These are phyloP conservation scores for Conticribra guillardii DNA, from an alignment of 108 stramenopile species.

Conservation along the genomic window DNA sequence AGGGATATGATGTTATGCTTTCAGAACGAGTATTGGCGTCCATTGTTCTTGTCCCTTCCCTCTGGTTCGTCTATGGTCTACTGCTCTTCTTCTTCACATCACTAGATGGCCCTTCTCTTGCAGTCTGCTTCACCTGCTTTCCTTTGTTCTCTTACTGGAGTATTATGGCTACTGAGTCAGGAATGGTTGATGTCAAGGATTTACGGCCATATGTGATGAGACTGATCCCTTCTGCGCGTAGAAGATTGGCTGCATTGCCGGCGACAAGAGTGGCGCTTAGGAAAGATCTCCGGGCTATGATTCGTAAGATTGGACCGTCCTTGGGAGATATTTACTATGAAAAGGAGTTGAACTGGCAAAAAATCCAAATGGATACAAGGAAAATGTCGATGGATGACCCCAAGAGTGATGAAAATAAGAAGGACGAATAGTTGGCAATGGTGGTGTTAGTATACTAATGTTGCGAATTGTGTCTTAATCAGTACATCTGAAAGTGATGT, in stretches of 20 bases:
- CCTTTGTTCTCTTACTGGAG: conserved; percentile 95
- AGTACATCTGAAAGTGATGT: too few species aligned
- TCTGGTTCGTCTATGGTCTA: conserved; percentile 91
- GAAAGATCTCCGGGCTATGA: conserved; percentile 73
- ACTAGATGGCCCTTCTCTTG: conserved; percentile 80
- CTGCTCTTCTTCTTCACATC: conserved; percentile 72
- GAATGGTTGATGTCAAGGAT: conserved; percentile 96
- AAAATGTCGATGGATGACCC: conserved; percentile 11
- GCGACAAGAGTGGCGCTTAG: conserved; percentile 64
- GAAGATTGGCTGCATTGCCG: conserved; percentile 70
- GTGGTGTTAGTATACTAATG: too few species aligned
- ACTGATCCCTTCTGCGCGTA: conserved; percentile 73
- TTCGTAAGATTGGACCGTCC: conserved; percentile 70
- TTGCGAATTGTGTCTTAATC: too few species aligned
- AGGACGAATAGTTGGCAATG: not conserved
- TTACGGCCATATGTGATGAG: conserved; percentile 84
- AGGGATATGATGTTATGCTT: conserved; percentile 93
- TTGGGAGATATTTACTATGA: conserved; percentile 84
- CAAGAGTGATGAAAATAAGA: not conserved
- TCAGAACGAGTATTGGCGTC: conserved; percentile 94
- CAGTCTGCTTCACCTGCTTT: conserved; percentile 79
- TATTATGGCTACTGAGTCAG: conserved; percentile 88
- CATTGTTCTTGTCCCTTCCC: conserved; percentile 93
- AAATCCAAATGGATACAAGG: conserved; percentile 52
- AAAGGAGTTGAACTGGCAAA: conserved; percentile 82